phyloP scores from a whole-genome alignment of 495 filamentous ascomycete species.

The Lophiostoma macrostomum region DNA sequence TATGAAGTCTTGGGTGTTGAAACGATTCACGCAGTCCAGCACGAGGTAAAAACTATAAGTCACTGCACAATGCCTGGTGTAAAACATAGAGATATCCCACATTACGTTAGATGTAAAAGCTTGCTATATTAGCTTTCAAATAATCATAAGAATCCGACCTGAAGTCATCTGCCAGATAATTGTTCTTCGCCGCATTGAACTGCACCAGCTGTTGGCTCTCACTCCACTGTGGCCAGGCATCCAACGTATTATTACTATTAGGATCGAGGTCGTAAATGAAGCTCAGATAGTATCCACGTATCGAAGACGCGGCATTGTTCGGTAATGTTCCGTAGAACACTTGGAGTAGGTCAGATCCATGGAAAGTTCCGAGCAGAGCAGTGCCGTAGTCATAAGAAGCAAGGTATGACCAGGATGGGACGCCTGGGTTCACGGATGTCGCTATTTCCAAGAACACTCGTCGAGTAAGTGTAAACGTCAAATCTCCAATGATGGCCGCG shows the following conservation, averaged over 20 bases:
- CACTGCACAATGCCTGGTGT: too few species aligned
- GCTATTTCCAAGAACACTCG: constrained; percentile 53
- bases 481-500: constrained; percentile 70
- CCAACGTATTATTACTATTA: constrained; percentile 46
- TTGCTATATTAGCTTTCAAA: constrained; percentile 46
- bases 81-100: too few species aligned
- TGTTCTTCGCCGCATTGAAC: constrained; percentile 48
- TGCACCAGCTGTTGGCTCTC: constrained; percentile 54
- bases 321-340: constrained; percentile 61
- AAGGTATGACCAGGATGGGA: constrained; percentile 70
- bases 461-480: constrained; percentile 63
- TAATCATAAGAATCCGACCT: constrained; percentile 49
- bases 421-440: constrained; percentile 46
- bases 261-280: constrained; percentile 66
- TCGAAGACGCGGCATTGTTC: constrained; percentile 57
- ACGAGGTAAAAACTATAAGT: too few species aligned
- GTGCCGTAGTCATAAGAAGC: constrained; percentile 64
- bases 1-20: too few species aligned
- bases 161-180: constrained; percentile 59
- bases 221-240: constrained; percentile 63
- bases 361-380: constrained; percentile 69
- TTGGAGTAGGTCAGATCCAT: constrained; percentile 63
- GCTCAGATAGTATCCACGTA: constrained; percentile 62
- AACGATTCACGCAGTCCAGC: too few species aligned
- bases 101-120: constrained; percentile 55